These are phyloP conservation scores for Colletotrichum sp. DNA, from an alignment of 2,329 filamentous ascomycete genomes.

Conservation along the genomic window DNA sequence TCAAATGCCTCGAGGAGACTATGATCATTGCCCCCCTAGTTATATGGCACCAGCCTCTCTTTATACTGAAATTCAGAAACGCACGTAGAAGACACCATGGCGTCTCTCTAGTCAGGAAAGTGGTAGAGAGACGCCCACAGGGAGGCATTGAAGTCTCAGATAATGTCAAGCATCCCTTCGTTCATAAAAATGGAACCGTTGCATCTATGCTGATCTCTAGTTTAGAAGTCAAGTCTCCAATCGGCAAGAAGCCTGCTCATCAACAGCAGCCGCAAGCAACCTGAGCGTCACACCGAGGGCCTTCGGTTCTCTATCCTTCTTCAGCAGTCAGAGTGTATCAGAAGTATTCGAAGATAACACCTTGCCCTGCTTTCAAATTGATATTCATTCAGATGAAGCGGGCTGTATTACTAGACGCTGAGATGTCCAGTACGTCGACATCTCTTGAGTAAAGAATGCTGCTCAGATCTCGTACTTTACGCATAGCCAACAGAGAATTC, in stretches of 20 bases:
- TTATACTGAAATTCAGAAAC: neutral
- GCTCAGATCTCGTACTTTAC: neutral
- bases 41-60: rapidly evolving
- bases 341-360: neutral
- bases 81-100: neutral
- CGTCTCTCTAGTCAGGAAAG: neutral
- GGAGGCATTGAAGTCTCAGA: neutral
- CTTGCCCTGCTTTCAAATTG: no score
- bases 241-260: neutral
- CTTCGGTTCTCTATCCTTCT: neutral
- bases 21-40: neutral
- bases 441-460: neutral
- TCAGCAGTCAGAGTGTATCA: neutral
- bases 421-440: neutral
- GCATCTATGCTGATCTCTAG: neutral
- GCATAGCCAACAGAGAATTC: neutral
- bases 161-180: rapidly evolving
- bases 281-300: neutral
- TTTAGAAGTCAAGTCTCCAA: neutral
- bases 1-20: neutral
- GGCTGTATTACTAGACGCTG: neutral
- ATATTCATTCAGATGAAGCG: no score
- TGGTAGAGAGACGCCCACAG: neutral
- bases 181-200: no score
- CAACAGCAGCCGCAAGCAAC: neutral